Percentiles rank a stretch among this genome's conserved stretches.
Evolutionary conservation across 768 basidiomycete genomes (phyloP).

Genomic region (Agaricus blazei): DNA sequence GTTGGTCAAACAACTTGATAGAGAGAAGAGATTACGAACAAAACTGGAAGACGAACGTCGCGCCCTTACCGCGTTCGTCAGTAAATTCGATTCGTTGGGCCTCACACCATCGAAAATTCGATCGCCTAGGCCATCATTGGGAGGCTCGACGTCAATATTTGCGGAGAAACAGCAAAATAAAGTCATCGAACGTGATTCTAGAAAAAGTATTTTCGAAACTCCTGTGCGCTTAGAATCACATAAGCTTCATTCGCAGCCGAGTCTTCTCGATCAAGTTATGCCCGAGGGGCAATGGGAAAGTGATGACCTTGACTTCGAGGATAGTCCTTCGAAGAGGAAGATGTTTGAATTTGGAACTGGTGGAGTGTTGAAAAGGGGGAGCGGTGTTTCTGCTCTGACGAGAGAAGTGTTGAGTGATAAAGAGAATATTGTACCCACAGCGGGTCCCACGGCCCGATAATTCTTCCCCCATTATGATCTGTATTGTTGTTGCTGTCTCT

Average conservation of each 20-base stretch:
- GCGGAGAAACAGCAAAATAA: constrained; percentile 36
- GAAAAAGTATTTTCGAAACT: constrained; percentile 37
- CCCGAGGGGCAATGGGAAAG: constrained; percentile 50
- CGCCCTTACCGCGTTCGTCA: constrained; percentile 75
- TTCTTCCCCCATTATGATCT: neutral
- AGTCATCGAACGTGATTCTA: constrained; percentile 12
- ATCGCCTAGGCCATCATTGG: constrained; percentile 44
- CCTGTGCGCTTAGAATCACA: constrained; percentile 45
- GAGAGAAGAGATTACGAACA: constrained; percentile 64
- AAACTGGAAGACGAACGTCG: constrained; percentile 75
- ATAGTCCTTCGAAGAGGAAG: constrained; percentile 13
- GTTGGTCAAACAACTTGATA: constrained; percentile 70
- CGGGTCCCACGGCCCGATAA: neutral
- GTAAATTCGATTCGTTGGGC: constrained; percentile 75
- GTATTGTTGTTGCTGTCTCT: neutral
- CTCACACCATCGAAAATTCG: constrained; percentile 36
- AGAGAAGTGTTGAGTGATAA: constrained; percentile 44
- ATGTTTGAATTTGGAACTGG: constrained; percentile 12
- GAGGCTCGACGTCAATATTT: constrained; percentile 46
- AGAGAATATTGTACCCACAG: constrained; percentile 38
- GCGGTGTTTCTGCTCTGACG: constrained; percentile 13
- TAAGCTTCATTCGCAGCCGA: constrained; percentile 33
- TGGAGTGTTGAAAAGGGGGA: constrained; percentile 14
- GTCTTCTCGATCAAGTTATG: constrained; percentile 53
- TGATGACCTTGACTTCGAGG: constrained; percentile 36